A percentile compares a stretch with the other conserved stretches of the same genome.
Evolutionary conservation across 805 yeast species (phyloP).

Genomic region (Naumovozyma baii): DNA sequence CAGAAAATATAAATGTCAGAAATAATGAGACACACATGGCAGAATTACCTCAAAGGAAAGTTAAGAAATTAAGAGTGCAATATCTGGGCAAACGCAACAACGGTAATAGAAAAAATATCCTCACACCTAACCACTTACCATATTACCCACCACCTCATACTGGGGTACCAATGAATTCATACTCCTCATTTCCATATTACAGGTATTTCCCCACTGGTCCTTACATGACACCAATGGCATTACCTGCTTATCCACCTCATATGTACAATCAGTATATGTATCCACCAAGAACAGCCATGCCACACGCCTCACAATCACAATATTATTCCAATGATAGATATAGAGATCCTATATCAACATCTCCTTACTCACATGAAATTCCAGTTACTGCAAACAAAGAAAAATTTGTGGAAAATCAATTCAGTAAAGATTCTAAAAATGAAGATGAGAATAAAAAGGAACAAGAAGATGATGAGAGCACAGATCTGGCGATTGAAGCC

Average conservation of each 20-base stretch:
- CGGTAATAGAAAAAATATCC: slow-evolving; percentile 1
- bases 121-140: neutral
- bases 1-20: slow-evolving; percentile 1
- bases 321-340: neutral
- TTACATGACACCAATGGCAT: slow-evolving; percentile 3
- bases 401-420: neutral
- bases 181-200: slow-evolving; percentile 2
- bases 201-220: neutral
- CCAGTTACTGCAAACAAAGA: neutral
- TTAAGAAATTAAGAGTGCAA: slow-evolving; percentile 19
- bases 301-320: slow-evolving; percentile 8
- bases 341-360: neutral
- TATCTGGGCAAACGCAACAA: slow-evolving; percentile 17
- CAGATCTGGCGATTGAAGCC: slow-evolving; percentile 23
- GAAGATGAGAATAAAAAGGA: neutral
- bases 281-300: slow-evolving; percentile 10
- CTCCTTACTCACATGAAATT: neutral
- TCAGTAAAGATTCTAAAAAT: no score
- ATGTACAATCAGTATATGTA: neutral
- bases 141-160: neutral
- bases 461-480: slow-evolving; percentile 13
- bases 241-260: slow-evolving; percentile 1
- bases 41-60: slow-evolving; percentile 10
- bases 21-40: slow-evolving; percentile 23
- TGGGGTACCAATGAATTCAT: slow-evolving; percentile 4